phyloP scores from a whole-genome alignment of 1,139 yeast genomes.

The Taphrina wiesneri region DNA sequence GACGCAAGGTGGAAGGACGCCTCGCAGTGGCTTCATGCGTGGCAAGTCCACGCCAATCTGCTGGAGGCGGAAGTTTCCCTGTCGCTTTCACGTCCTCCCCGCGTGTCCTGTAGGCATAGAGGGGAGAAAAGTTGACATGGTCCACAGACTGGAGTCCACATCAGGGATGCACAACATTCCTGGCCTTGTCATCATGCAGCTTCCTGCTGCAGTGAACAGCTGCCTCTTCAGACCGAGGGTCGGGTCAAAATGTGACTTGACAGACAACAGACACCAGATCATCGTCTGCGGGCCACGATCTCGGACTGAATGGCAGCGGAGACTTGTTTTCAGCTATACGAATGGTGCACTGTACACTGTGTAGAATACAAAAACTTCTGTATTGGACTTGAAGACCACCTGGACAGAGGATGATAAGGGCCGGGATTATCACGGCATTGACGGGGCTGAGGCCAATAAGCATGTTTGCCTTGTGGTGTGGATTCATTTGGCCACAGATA shows the following conservation, averaged over 20 bases:
- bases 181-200: neutral
- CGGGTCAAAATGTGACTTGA: neutral
- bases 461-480: neutral
- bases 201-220: neutral
- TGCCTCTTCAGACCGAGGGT: neutral
- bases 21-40: slow-evolving; percentile 9
- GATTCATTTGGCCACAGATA: neutral
- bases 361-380: neutral
- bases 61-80: neutral
- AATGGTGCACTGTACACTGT: no score
- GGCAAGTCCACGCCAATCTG: neutral
- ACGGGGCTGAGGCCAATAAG: neutral
- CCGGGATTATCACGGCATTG: neutral
- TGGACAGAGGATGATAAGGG: neutral
- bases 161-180: neutral
- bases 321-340: no score
- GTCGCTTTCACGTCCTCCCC: neutral
- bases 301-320: no score
- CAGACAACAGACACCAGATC: neutral
- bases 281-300: neutral
- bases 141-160: neutral
- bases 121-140: slow-evolving; percentile 4
- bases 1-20: slow-evolving; percentile 1
- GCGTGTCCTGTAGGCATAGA: neutral
- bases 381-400: neutral